Base-by-base conservation (phyloP, 768 basidiomycete species). In the Pleurotus eryngii region DNA sequence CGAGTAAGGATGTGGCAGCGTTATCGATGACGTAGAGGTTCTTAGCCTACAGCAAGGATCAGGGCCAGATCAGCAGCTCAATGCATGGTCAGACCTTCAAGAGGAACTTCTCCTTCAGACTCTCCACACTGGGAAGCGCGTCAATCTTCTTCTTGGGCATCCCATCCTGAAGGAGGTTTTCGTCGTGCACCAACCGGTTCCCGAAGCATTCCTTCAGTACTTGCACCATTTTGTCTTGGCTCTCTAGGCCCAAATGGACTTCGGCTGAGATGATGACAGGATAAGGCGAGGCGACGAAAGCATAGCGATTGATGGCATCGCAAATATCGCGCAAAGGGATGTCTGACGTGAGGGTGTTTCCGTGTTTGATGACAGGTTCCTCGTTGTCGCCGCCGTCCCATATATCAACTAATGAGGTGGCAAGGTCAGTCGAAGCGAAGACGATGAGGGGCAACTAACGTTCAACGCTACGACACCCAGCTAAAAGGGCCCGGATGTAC, bases 261-360 rank as follows among this genome's bases (percentile, higher is more conserved):
- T 98, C 95, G 11, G 94, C 91, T 2, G 93, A 95, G 55, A 98
- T 89, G 65, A 98, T 85, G 66, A 98, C 76, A 1, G 95, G 95
- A 65, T 94, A 97, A 0, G 92, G 91, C 1, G 92, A 95, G 0
- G 89, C 82, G 42, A 90, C 84, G 65, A 98, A 98, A 0, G 89
- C 95, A 66, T 98, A 98, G 71, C 90, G 90, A 18, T 78, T 76
- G 66, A 98, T 90, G 1, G 94, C 94, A 42, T 81, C 74, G 67
- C 92, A 92, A 46, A 93, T 82, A 50, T 92, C 90, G 4, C 91
- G 84, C 2, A 90, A 78, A 0, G 91, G 74, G 3, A 97, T 85
- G 62, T 90, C 92, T 37, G 86, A 83, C 0, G 95, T 97, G 45
- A 96, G 75, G 0, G 95, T 95, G 57, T 87, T 88, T 20, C 94